A percentile compares a stretch with the other conserved stretches of the same genome.
Conservation (phyloP, 768 basidiomycete species). For the Pholiota conissans region DNA sequence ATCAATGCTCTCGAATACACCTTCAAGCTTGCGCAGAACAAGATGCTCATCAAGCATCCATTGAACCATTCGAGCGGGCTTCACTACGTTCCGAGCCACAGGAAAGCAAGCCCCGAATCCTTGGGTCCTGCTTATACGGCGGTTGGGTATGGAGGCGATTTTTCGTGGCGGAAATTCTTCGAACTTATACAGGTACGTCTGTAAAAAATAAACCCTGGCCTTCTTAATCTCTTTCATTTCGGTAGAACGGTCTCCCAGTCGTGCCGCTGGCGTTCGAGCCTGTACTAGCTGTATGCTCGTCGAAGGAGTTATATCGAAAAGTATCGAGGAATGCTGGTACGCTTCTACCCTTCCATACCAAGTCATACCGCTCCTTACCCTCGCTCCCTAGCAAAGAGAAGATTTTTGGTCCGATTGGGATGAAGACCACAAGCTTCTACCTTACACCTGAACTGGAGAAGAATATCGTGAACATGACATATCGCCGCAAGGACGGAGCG, state of each 20-base stretch:
- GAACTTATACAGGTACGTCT: conserved; percentile 14
- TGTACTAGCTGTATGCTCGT: conserved; percentile 29
- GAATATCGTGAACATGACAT: conserved; percentile 19
- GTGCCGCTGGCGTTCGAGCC: conserved; percentile 31
- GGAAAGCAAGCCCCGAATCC: not conserved
- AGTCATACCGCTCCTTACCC: not conserved
- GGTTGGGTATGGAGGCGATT: conserved; percentile 15
- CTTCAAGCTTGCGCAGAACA: conserved; percentile 21
- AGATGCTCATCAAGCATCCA: conserved; percentile 26
- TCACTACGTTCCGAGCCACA: conserved; percentile 16
- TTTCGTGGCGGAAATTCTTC: conserved; percentile 21
- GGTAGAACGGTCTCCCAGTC: conserved; percentile 22
- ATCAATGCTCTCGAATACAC: conserved; percentile 7
- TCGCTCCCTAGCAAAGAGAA: conserved; percentile 26
- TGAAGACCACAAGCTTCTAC: conserved; percentile 27
- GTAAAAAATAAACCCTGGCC: too few relatives aligned
- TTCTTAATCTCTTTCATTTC: not conserved
- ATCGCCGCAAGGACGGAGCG: conserved; percentile 21
- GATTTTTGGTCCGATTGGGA: conserved; percentile 30
- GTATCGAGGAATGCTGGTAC: conserved; percentile 30
- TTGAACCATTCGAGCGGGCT: conserved; percentile 33
- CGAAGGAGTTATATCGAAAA: conserved; percentile 23
- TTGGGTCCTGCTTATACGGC: conserved; percentile 17
- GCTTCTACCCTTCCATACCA: not conserved
- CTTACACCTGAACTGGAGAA: conserved; percentile 23